Conservation (phyloP, 1,284 basidiomycete genomes). For the Sphaerobolus stellatus region DNA sequence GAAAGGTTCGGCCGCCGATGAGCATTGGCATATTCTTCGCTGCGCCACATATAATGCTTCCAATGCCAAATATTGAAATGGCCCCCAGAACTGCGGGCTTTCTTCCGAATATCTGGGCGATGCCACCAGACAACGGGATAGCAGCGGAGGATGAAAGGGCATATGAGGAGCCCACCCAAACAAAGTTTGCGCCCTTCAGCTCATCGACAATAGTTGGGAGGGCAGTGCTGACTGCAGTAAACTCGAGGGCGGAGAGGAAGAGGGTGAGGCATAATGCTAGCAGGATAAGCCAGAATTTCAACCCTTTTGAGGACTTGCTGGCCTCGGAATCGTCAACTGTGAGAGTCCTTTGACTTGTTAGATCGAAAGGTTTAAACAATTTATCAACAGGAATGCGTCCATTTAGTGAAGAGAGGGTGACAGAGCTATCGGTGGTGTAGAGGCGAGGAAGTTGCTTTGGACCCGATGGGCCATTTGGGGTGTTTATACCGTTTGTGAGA, state of each 20-base stretch:
- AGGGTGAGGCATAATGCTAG: background rate
- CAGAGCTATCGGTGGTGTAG: too few species aligned
- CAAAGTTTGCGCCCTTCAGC: slow-evolving; percentile 29
- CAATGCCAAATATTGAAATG: slow-evolving; percentile 36
- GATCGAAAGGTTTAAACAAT: too few species aligned
- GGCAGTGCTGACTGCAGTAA: slow-evolving; percentile 28
- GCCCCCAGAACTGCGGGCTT: slow-evolving; percentile 34
- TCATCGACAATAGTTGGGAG: slow-evolving; percentile 33
- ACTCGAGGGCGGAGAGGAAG: background rate
- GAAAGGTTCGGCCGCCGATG: slow-evolving; percentile 39
- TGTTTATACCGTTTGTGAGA: too few species aligned
- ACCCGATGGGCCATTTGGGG: too few species aligned
- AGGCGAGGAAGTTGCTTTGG: too few species aligned
- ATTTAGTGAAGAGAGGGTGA: too few species aligned
- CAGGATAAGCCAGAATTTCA: background rate
- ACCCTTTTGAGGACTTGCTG: too few species aligned
- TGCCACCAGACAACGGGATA: slow-evolving; percentile 28
- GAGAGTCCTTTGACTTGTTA: too few species aligned
- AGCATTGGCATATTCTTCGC: slow-evolving; percentile 39
- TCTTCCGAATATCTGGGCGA: slow-evolving; percentile 30
- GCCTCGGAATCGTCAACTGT: too few species aligned
- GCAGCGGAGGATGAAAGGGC: slow-evolving; percentile 28
- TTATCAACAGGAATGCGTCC: too few species aligned
- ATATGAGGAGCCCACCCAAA: slow-evolving; percentile 33
- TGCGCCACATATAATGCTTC: slow-evolving; percentile 36